Conservation (phyloP, 768 basidiomycete genomes). For the Cystobasidiopsis lactophilus region DNA sequence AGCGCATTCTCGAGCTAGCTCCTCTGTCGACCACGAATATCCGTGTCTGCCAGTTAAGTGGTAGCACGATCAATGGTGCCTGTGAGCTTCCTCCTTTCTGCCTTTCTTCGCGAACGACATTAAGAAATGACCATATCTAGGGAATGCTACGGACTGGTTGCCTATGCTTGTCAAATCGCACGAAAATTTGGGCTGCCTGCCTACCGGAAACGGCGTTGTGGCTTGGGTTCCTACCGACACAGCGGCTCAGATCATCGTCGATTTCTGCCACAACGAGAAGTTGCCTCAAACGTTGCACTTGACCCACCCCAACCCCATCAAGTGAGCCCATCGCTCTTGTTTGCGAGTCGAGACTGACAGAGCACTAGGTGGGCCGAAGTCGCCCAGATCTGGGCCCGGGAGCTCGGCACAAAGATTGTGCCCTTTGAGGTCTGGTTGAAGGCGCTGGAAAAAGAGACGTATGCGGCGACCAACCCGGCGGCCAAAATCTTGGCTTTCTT, state of each 20-base stretch:
- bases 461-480: too few species aligned
- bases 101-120: not conserved
- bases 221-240: constrained; percentile 1
- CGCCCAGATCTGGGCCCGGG: too few species aligned
- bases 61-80: not conserved
- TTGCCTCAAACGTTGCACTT: not conserved
- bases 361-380: too few species aligned
- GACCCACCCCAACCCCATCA: not conserved
- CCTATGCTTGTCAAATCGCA: constrained; percentile 2
- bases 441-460: too few species aligned
- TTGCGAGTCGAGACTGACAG: not conserved
- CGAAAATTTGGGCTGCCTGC: not conserved
- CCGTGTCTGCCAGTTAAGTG: constrained; percentile 1
- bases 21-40: not conserved
- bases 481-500: too few species aligned
- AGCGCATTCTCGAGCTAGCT: not conserved
- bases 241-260: not conserved
- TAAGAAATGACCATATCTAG: not conserved
- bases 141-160: too few species aligned
- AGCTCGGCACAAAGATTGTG: too few species aligned
- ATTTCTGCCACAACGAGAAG: not conserved
- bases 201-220: not conserved
- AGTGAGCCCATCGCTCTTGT: not conserved
- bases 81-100: not conserved
- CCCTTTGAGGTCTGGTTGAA: too few species aligned